These are phyloP conservation scores for Chlorophyllum brunneum DNA, from an alignment of 768 basidiomycete genomes.

Conservation along the genomic window DNA sequence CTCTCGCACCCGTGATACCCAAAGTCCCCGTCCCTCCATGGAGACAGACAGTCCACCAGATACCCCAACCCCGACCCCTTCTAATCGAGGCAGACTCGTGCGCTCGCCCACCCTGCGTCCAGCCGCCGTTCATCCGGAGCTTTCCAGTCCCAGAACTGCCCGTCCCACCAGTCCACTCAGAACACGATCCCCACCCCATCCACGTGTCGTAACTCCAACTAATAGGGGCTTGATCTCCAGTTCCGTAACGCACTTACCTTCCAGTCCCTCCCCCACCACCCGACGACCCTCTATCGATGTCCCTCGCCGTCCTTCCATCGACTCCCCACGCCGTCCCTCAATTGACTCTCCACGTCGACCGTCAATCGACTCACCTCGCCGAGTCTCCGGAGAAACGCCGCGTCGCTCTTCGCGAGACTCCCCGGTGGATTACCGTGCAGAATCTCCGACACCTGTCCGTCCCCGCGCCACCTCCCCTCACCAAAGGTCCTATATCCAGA, in stretches of 20 bases:
- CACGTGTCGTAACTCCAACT: conserved; percentile 36
- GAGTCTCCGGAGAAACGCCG: conserved; percentile 21
- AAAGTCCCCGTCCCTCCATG: conserved; percentile 1
- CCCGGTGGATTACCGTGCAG: conserved; percentile 10
- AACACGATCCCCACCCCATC: conserved; percentile 36
- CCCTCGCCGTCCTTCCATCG: conserved; percentile 12
- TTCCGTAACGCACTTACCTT: conserved; percentile 47
- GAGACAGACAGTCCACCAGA: conserved; percentile 9
- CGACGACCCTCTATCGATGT: conserved; percentile 36
- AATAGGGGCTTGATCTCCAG: conserved; percentile 42
- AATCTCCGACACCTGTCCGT: conserved; percentile 35
- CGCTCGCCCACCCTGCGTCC: conserved; percentile 1
- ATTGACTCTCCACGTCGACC: conserved; percentile 27
- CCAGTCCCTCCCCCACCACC: conserved; percentile 27
- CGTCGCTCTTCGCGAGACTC: conserved; percentile 36
- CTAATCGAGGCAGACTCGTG: conserved; percentile 1
- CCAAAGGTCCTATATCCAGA: conserved; percentile 48
- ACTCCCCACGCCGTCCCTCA: conserved; percentile 13
- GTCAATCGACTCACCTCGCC: conserved; percentile 30
- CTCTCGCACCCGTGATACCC: background rate
- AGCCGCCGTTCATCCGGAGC: conserved; percentile 1
- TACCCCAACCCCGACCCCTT: conserved; percentile 11
- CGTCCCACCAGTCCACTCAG: conserved; percentile 23
- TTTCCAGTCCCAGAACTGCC: conserved; percentile 9
- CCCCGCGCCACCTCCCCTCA: conserved; percentile 43